Evolutionary conservation across 352 stramenopile genomes (phyloP).

Genomic region (Phytophthora pluvialis): DNA sequence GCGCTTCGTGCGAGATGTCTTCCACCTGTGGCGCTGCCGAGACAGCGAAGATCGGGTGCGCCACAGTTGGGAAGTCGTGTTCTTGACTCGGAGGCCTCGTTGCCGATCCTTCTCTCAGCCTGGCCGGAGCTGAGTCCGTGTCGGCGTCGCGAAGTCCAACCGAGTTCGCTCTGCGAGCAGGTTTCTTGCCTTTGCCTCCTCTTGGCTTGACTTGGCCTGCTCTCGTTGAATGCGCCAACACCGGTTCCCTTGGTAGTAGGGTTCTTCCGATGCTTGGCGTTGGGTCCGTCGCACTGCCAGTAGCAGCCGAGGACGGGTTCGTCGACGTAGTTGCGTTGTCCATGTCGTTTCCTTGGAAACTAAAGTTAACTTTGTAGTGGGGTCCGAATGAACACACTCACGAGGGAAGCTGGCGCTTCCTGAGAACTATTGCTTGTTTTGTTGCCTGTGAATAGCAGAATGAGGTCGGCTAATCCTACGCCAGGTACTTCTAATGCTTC

Average conservation of each 20-base stretch:
- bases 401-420: too few relatives aligned
- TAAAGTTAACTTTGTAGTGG: constrained; percentile 8
- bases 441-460: too few relatives aligned
- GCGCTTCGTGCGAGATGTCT: constrained; percentile 27
- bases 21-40: constrained; percentile 10
- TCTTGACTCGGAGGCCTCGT: constrained; percentile 1
- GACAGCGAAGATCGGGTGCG: constrained; percentile 21
- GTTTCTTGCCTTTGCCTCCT: constrained; percentile 23
- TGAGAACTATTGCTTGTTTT: too few relatives aligned
- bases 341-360: neutral
- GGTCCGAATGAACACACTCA: constrained; percentile 7
- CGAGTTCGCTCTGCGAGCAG: neutral
- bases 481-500: too few relatives aligned
- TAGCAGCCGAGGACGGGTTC: neutral
- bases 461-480: too few relatives aligned
- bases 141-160: too few relatives aligned
- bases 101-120: neutral
- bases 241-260: constrained; percentile 1
- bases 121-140: neutral
- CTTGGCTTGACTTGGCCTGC: constrained; percentile 4
- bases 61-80: neutral
- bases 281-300: neutral
- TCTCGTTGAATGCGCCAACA: too few relatives aligned
- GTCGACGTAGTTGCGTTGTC: neutral
- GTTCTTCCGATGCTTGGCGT: neutral